A percentile compares a stretch with the other conserved stretches of the same genome.
Evolutionary conservation across 116 monocot genomes (phyloP).

Genomic region (Zostera marina): DNA sequence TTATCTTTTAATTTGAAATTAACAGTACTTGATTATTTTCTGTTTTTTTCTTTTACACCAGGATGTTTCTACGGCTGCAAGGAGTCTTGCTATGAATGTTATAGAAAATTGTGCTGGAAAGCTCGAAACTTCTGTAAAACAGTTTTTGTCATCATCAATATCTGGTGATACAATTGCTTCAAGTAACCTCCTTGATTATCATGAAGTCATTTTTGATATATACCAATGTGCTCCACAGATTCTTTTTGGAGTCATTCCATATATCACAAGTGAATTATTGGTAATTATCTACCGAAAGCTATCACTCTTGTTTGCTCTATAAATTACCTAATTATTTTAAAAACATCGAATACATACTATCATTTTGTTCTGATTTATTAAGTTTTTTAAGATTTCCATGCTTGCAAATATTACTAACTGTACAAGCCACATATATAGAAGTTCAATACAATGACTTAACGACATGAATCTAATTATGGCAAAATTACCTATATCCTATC

Average conservation of each 20-base stretch:
- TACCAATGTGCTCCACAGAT: slow-evolving; percentile 86
- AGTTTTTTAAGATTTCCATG: too few relatives aligned
- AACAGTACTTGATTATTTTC: slow-evolving; percentile 7
- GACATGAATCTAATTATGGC: too few relatives aligned
- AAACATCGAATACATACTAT: not conserved
- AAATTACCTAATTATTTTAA: not conserved
- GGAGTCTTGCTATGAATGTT: slow-evolving; percentile 75
- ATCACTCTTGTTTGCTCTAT: not conserved
- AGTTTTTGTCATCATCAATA: slow-evolving; percentile 71
- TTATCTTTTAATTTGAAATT: slow-evolving; percentile 1
- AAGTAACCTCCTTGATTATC: slow-evolving; percentile 43
- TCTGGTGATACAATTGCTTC: slow-evolving; percentile 53
- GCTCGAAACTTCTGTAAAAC: slow-evolving; percentile 65
- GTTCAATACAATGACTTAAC: too few relatives aligned
- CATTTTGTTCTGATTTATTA: not conserved
- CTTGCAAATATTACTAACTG: too few relatives aligned
- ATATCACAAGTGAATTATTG: slow-evolving; percentile 83
- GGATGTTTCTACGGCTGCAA: slow-evolving; percentile 63
- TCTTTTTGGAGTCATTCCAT: slow-evolving; percentile 63
- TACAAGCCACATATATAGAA: too few relatives aligned
- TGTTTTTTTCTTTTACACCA: slow-evolving; percentile 19
- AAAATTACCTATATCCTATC: too few relatives aligned
- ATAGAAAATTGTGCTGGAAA: slow-evolving; percentile 66
- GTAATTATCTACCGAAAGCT: slow-evolving; percentile 23
- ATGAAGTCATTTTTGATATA: slow-evolving; percentile 85